Percentiles rank a stretch among this genome's conserved stretches.
These are phyloP conservation scores for Phytopythium helicoides DNA, from an alignment of 352 stramenopile species.

Conservation along the genomic window DNA sequence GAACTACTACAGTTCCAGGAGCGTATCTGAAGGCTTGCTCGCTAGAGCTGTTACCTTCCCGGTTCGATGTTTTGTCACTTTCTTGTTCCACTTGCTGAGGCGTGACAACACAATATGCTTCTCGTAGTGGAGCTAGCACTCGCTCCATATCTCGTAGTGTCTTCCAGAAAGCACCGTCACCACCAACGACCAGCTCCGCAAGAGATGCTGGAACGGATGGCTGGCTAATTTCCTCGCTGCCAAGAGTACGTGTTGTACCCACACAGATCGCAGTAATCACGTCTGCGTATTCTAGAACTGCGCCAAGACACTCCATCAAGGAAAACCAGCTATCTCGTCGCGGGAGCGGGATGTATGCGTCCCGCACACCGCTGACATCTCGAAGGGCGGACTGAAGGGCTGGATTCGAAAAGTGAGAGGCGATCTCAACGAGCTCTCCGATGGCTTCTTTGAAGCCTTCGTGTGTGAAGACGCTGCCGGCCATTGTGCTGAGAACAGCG, in stretches of 20 bases:
- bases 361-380: constrained; percentile 34
- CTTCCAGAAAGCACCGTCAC: constrained; percentile 45
- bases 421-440: constrained; percentile 61
- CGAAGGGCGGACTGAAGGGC: constrained; percentile 36
- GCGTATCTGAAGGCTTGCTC: not conserved
- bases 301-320: constrained; percentile 55
- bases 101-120: constrained; percentile 62
- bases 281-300: constrained; percentile 46
- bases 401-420: constrained; percentile 56
- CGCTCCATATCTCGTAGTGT: constrained; percentile 32
- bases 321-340: constrained; percentile 63
- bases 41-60: not conserved
- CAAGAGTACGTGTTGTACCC: constrained; percentile 2
- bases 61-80: not conserved
- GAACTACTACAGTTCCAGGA: constrained; percentile 13
- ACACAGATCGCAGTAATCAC: constrained; percentile 53
- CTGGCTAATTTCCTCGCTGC: constrained; percentile 10
- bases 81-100: constrained; percentile 28
- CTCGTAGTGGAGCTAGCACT: constrained; percentile 53
- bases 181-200: constrained; percentile 51
- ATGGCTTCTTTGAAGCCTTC: constrained; percentile 41
- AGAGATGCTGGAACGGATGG: constrained; percentile 33
- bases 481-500: constrained; percentile 47
- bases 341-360: constrained; percentile 45
- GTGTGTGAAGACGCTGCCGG: constrained; percentile 56